A percentile compares a stretch with the other conserved stretches of the same genome.
Conservation (phyloP, 805 yeast genomes). For the Debaryomyces hansenii region DNA sequence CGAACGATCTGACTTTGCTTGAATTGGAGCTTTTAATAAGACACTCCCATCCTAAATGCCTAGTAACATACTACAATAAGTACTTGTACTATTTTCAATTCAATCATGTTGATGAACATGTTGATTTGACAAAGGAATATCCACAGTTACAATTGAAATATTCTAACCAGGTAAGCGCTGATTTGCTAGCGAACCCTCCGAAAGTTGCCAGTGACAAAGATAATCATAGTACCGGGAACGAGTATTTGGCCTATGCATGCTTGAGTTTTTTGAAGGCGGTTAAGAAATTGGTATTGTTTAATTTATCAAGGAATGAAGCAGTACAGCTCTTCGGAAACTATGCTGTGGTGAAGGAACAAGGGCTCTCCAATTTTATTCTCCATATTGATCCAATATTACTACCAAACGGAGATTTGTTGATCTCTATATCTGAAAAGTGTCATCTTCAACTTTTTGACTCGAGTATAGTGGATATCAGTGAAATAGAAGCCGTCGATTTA, state of each 20-base stretch:
- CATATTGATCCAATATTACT: constrained; percentile 40
- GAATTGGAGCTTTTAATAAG: constrained; percentile 41
- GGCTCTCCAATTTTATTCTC: constrained; percentile 14
- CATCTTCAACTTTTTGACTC: constrained; percentile 28
- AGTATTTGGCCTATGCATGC: constrained; percentile 29
- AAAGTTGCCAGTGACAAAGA: constrained; percentile 15
- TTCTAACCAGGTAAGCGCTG: constrained; percentile 21
- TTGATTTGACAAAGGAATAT: constrained; percentile 19
- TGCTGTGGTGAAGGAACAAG: constrained; percentile 17
- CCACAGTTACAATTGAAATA: constrained; percentile 24
- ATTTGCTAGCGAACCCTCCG: constrained; percentile 29
- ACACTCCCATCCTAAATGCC: constrained; percentile 33
- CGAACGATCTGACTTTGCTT: constrained; percentile 37
- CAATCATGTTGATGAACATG: constrained; percentile 19
- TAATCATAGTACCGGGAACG: constrained; percentile 17
- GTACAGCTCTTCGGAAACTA: constrained; percentile 41
- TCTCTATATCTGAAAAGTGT: constrained; percentile 27
- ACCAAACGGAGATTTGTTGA: constrained; percentile 38
- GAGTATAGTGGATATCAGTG: constrained; percentile 12
- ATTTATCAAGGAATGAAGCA: constrained; percentile 24
- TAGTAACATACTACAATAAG: constrained; percentile 43
- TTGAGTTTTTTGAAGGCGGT: constrained; percentile 40
- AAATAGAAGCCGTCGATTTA: constrained; percentile 7
- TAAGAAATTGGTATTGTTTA: constrained; percentile 36
- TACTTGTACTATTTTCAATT: constrained; percentile 35